Conservation (phyloP, 2,329 filamentous ascomycete species). For the Corniculantispora saksenae region DNA sequence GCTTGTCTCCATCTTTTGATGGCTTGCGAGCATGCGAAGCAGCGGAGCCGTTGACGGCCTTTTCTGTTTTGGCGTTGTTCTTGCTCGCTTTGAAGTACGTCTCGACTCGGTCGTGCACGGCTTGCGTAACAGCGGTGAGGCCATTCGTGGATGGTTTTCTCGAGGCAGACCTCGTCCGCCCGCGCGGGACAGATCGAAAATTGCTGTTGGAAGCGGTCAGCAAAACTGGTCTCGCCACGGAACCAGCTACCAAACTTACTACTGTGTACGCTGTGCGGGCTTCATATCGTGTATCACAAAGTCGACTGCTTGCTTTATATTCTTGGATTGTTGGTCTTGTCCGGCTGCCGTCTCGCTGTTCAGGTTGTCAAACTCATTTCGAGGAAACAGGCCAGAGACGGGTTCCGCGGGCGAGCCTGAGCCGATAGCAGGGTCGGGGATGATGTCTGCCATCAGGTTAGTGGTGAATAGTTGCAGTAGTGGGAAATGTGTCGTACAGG, state of each 20-base stretch:
- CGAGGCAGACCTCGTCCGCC: slow-evolving; percentile 24
- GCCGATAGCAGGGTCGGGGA: slow-evolving; percentile 64
- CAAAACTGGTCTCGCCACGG: not conserved
- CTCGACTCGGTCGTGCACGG: slow-evolving; percentile 43
- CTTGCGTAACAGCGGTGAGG: slow-evolving; percentile 50
- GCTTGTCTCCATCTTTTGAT: slow-evolving; percentile 5
- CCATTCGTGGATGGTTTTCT: slow-evolving; percentile 38
- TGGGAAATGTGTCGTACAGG: slow-evolving; percentile 52
- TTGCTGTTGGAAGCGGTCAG: slow-evolving; percentile 47
- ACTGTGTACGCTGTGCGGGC: slow-evolving; percentile 68
- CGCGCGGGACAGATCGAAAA: slow-evolving; percentile 42
- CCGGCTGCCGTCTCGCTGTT: slow-evolving; percentile 65
- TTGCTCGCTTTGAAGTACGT: slow-evolving; percentile 43
- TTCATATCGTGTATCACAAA: slow-evolving; percentile 75
- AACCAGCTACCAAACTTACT: slow-evolving; percentile 46
- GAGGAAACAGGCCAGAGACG: slow-evolving; percentile 52
- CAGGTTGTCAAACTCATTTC: slow-evolving; percentile 63
- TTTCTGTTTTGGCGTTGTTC: slow-evolving; percentile 24
- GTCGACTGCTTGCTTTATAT: slow-evolving; percentile 69
- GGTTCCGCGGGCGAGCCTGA: slow-evolving; percentile 54
- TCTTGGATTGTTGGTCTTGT: slow-evolving; percentile 59
- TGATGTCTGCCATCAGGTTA: slow-evolving; percentile 53
- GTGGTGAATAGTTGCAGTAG: not conserved
- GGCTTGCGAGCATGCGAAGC: slow-evolving; percentile 20
- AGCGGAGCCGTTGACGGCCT: slow-evolving; percentile 15